Evolutionary conservation across 257 asterid species (phyloP).

Genomic region (Nicotiana undulata): DNA sequence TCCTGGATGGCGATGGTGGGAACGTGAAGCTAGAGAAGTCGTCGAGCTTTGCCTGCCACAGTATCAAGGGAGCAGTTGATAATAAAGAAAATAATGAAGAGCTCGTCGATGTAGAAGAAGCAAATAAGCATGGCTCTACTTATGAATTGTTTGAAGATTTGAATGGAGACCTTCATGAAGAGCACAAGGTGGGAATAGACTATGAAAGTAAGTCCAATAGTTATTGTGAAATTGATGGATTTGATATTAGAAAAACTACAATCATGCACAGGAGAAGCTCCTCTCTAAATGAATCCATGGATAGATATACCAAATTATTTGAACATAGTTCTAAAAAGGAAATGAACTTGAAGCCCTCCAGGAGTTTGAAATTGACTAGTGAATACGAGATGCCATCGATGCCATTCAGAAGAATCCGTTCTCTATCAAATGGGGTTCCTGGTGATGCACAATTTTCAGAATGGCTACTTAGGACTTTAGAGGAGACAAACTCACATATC

Average conservation of each 20-base stretch:
- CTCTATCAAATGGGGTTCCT: conserved; percentile 29
- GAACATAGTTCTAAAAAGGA: conserved; percentile 29
- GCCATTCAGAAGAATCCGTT: conserved; percentile 34
- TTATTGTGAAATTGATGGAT: neutral
- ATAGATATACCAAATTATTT: conserved; percentile 44
- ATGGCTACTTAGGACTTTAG: conserved; percentile 6
- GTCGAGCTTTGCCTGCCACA: neutral
- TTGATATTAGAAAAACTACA: neutral
- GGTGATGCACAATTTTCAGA: conserved; percentile 22
- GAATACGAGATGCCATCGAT: conserved; percentile 33
- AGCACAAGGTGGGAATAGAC: neutral
- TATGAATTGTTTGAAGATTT: neutral
- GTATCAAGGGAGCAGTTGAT: neutral
- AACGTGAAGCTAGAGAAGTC: conserved; percentile 10
- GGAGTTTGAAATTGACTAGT: conserved; percentile 53
- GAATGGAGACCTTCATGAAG: neutral
- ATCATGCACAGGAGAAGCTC: conserved; percentile 34
- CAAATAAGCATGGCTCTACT: neutral
- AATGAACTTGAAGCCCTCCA: conserved; percentile 28
- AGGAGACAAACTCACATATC: conserved; percentile 13
- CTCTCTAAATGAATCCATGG: conserved; percentile 54
- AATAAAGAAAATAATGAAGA: neutral
- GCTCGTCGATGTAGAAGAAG: neutral
- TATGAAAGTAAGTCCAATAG: neutral
- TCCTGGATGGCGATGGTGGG: conserved; percentile 6